Percentiles rank a stretch among this genome's conserved stretches.
phyloP scores from a whole-genome alignment of 108 stramenopile genomes.

The Skeletonema grethae region DNA sequence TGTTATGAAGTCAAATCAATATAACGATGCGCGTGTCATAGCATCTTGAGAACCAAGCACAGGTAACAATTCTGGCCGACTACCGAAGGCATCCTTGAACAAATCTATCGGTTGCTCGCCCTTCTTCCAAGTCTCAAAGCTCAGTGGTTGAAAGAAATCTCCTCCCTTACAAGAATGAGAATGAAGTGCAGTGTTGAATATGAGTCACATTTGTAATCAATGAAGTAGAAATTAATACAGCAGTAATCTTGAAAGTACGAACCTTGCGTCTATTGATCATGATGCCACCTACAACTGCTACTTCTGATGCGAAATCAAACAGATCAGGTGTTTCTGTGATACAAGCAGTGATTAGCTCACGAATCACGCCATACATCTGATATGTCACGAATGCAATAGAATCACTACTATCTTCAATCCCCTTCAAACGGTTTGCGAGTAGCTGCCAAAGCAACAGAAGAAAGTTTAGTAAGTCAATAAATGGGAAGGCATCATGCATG shows the following conservation, averaged over 20 bases:
- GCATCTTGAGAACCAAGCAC: constrained; percentile 13
- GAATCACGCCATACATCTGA: constrained; percentile 30
- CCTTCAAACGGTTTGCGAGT: background rate
- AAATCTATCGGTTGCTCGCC: constrained; percentile 16
- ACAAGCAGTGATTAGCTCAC: constrained; percentile 10
- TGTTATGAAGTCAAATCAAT: constrained; percentile 4
- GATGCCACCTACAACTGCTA: constrained; percentile 19
- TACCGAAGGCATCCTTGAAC: constrained; percentile 14
- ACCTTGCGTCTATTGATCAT: constrained; percentile 20
- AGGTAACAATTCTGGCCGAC: constrained; percentile 4
- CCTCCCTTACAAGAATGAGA: constrained; percentile 1
- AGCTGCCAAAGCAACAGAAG: no score
- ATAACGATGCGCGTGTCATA: constrained; percentile 11
- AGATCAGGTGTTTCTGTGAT: constrained; percentile 13
- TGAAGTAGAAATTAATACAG: background rate
- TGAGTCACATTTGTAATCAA: background rate
- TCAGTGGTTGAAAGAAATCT: constrained; percentile 30
- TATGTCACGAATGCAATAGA: constrained; percentile 26
- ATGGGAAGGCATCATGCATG: no score
- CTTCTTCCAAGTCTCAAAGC: constrained; percentile 17
- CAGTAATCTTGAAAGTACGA: background rate
- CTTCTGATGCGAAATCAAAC: constrained; percentile 8
- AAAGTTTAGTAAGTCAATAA: no score
- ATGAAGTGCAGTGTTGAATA: background rate
- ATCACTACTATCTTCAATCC: constrained; percentile 4